Conservation (phyloP, 1,139 yeast species). For the Saccharomyces hybrid region DNA sequence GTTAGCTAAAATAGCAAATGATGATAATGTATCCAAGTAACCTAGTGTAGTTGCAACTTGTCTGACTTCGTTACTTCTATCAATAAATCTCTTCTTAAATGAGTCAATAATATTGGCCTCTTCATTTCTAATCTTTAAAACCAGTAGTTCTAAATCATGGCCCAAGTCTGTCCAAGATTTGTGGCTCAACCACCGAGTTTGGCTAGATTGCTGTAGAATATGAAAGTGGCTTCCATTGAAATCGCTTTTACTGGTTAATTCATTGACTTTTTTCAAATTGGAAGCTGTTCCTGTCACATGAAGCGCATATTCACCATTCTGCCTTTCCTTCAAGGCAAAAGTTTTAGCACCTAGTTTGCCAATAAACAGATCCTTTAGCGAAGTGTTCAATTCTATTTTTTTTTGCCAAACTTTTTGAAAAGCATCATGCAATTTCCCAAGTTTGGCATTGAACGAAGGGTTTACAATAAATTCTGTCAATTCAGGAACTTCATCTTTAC, state of each 20-base stretch:
- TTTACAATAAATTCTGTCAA: constrained; percentile 14
- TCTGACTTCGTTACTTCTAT: constrained; percentile 27
- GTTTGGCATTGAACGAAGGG: constrained; percentile 15
- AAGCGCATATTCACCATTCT: constrained; percentile 23
- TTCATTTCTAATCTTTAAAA: constrained; percentile 25
- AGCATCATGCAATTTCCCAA: constrained; percentile 17
- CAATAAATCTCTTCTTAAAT: constrained; percentile 27
- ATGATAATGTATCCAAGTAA: constrained; percentile 60
- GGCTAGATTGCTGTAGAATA: constrained; percentile 25
- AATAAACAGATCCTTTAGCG: constrained; percentile 18
- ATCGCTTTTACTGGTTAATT: constrained; percentile 6
- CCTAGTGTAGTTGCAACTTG: constrained; percentile 41
- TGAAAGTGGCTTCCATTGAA: constrained; percentile 4
- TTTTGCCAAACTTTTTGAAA: constrained; percentile 17
- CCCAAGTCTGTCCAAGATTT: constrained; percentile 36
- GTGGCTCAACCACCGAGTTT: constrained; percentile 31
- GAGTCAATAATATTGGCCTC: constrained; percentile 27
- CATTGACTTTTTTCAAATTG: constrained; percentile 12
- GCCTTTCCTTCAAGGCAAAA: constrained; percentile 20
- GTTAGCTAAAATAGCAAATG: constrained; percentile 62
- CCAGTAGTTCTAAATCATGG: constrained; percentile 20
- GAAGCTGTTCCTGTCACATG: constrained; percentile 20
- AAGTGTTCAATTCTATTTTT: constrained; percentile 16
- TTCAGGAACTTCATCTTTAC: constrained; percentile 7
- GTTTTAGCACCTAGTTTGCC: constrained; percentile 18